Percentiles rank a stretch among this genome's conserved stretches.
These are phyloP conservation scores for Epicoccum nigrum DNA, from an alignment of 2,329 filamentous ascomycete genomes.

Conservation along the genomic window DNA sequence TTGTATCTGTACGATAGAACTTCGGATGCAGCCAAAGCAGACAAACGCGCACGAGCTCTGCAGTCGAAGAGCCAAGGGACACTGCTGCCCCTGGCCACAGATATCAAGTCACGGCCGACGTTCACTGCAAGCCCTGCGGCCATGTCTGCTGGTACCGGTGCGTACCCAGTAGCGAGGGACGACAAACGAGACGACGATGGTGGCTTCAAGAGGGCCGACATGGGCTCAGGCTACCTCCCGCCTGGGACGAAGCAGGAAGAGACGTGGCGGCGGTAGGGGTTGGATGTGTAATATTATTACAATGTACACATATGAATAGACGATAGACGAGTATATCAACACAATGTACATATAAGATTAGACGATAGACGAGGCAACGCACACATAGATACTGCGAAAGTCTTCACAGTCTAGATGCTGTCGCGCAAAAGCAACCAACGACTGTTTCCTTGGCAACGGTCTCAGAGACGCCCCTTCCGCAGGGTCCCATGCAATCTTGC, in stretches of 20 bases:
- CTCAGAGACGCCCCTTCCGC: slow-evolving; percentile 5
- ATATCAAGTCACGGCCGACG: slow-evolving; percentile 29
- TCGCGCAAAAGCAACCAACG: background rate
- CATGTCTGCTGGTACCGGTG: slow-evolving; percentile 43
- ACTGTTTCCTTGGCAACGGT: slow-evolving; percentile 16
- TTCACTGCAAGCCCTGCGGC: slow-evolving; percentile 51
- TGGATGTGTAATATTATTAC: slow-evolving; percentile 1
- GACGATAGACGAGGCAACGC: too few relatives aligned
- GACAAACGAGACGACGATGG: slow-evolving; percentile 64
- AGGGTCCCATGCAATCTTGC: background rate
- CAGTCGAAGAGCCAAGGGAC: slow-evolving; percentile 68
- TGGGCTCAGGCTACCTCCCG: slow-evolving; percentile 65
- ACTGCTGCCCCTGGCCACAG: slow-evolving; percentile 68
- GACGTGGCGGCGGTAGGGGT: slow-evolving; percentile 66
- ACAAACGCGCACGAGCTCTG: slow-evolving; percentile 71
- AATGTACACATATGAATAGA: slow-evolving; percentile 5
- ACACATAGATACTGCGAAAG: background rate
- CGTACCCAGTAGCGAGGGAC: slow-evolving; percentile 49
- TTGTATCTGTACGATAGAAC: slow-evolving; percentile 96
- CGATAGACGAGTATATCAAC: slow-evolving; percentile 10
- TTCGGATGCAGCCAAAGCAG: slow-evolving; percentile 84
- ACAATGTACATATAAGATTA: slow-evolving; percentile 2
- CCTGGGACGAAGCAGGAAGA: slow-evolving; percentile 85
- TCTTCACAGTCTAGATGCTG: background rate
- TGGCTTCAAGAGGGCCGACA: slow-evolving; percentile 50